Conservation (phyloP, 2,329 filamentous ascomycete genomes). For the Aspergillus japonicus region DNA sequence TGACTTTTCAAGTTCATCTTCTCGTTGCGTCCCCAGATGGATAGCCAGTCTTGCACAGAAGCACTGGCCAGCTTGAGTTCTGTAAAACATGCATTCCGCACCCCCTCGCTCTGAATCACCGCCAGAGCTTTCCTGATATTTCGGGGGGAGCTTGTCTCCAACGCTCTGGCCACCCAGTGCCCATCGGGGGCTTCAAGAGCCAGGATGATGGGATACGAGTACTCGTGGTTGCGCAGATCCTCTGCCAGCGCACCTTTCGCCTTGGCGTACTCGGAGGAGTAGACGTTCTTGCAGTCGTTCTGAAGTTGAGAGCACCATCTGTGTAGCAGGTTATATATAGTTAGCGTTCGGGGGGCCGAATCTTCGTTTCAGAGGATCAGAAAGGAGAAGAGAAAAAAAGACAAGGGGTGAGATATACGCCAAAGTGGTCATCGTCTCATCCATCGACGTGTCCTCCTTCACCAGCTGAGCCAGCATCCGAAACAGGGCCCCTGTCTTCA, state of each 20-base stretch:
- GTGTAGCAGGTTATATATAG: neutral
- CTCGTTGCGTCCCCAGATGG: constrained; percentile 26
- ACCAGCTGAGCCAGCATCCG: constrained; percentile 22
- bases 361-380: neutral
- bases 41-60: constrained; percentile 23
- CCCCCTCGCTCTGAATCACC: constrained; percentile 18
- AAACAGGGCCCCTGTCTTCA: constrained; percentile 24
- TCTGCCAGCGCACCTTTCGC: constrained; percentile 21
- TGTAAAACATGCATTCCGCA: constrained; percentile 14
- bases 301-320: constrained; percentile 26
- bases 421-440: constrained; percentile 19
- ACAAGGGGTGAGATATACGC: constrained; percentile 13
- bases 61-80: constrained; percentile 16
- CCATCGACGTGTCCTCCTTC: constrained; percentile 16
- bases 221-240: constrained; percentile 22
- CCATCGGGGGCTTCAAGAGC: constrained; percentile 19
- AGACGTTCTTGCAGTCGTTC: constrained; percentile 27
- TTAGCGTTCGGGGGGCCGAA: neutral
- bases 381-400: neutral
- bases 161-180: constrained; percentile 15
- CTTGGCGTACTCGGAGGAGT: constrained; percentile 24
- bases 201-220: constrained; percentile 22
- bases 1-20: constrained; percentile 22
- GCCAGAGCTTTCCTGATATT: constrained; percentile 19
- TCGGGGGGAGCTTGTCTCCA: constrained; percentile 15